These are phyloP conservation scores for Aspergillus uvarum DNA, from an alignment of 2,329 filamentous ascomycete genomes.

Conservation along the genomic window DNA sequence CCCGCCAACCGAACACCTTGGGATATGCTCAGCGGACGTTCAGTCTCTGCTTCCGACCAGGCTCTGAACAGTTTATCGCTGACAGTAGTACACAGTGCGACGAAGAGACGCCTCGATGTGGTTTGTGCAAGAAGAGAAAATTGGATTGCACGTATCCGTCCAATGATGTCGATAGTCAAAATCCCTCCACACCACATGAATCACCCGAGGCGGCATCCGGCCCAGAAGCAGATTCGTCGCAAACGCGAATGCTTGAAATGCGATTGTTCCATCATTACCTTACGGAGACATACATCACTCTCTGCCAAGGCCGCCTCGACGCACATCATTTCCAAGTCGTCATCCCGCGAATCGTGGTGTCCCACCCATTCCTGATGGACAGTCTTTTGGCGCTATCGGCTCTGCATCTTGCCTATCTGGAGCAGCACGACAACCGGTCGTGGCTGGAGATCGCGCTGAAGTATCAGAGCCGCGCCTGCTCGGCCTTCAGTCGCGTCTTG, in stretches of 20 bases:
- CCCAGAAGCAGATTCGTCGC: slow-evolving; percentile 15
- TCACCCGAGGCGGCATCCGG: slow-evolving; percentile 8
- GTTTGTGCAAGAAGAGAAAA: slow-evolving; percentile 38
- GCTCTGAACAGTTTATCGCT: neutral
- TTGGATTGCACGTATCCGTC: slow-evolving; percentile 38
- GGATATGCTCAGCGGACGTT: neutral
- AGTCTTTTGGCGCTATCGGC: slow-evolving; percentile 46
- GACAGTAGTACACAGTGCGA: slow-evolving; percentile 33
- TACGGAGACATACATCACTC: slow-evolving; percentile 35
- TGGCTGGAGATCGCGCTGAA: slow-evolving; percentile 38
- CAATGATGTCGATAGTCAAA: slow-evolving; percentile 27
- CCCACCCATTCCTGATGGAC: slow-evolving; percentile 47
- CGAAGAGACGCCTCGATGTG: slow-evolving; percentile 37
- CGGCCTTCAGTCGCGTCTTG: slow-evolving; percentile 35
- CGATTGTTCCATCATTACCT: slow-evolving; percentile 41
- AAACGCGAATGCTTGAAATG: slow-evolving; percentile 35
- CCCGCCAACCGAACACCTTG: slow-evolving; percentile 5
- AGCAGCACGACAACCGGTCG: slow-evolving; percentile 31
- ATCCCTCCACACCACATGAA: slow-evolving; percentile 24
- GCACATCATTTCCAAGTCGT: slow-evolving; percentile 35
- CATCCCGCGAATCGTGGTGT: slow-evolving; percentile 40
- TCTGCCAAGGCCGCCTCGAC: slow-evolving; percentile 32
- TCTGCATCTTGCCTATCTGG: slow-evolving; percentile 44
- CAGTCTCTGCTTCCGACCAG: neutral
- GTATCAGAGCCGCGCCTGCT: slow-evolving; percentile 39